A percentile compares a stretch with the other conserved stretches of the same genome.
These are phyloP conservation scores for Cornus suecica DNA, from an alignment of 148 eudicot genomes.

Conservation along the genomic window DNA sequence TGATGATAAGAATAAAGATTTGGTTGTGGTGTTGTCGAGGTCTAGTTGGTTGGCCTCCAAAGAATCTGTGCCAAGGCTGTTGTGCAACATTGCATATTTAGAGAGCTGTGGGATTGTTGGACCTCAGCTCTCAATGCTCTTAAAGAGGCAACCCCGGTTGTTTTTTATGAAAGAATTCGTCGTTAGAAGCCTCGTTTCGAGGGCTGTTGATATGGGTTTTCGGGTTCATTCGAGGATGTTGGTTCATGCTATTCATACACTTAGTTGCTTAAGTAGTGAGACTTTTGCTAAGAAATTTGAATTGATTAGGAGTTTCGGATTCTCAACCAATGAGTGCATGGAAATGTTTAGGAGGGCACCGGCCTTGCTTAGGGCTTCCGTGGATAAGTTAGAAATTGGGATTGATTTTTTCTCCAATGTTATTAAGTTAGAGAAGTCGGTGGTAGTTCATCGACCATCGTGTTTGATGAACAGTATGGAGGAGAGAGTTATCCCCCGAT, in stretches of 20 bases:
- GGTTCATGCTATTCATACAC: slow-evolving; percentile 18
- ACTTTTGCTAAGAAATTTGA: too few species aligned
- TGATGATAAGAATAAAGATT: too few species aligned
- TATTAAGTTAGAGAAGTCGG: slow-evolving; percentile 15
- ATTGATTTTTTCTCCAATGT: slow-evolving; percentile 26
- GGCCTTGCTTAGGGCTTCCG: slow-evolving; percentile 16
- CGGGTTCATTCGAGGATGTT: slow-evolving; percentile 21
- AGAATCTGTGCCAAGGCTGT: too few species aligned
- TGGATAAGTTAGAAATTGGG: too few species aligned
- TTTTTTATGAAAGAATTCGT: neutral
- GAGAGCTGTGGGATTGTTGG: slow-evolving; percentile 29
- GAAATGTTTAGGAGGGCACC: slow-evolving; percentile 28
- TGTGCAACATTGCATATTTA: too few species aligned
- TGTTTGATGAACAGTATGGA: slow-evolving; percentile 24
- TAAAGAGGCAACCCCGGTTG: slow-evolving; percentile 19
- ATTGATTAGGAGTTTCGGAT: slow-evolving; percentile 24
- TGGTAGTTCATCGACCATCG: slow-evolving; percentile 8
- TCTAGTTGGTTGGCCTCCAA: too few species aligned
- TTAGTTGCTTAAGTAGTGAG: slow-evolving; percentile 17
- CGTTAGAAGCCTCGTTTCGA: slow-evolving; percentile 10
- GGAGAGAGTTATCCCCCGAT: slow-evolving; percentile 28
- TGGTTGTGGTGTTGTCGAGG: too few species aligned
- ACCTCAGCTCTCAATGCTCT: slow-evolving; percentile 17
- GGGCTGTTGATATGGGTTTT: slow-evolving; percentile 22
- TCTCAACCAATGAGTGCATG: slow-evolving; percentile 19